Evolutionary conservation across 257 asterid genomes (phyloP), one percentile per base, ranked within the genome.

Genomic region (Nemophila menziesii): DNA sequence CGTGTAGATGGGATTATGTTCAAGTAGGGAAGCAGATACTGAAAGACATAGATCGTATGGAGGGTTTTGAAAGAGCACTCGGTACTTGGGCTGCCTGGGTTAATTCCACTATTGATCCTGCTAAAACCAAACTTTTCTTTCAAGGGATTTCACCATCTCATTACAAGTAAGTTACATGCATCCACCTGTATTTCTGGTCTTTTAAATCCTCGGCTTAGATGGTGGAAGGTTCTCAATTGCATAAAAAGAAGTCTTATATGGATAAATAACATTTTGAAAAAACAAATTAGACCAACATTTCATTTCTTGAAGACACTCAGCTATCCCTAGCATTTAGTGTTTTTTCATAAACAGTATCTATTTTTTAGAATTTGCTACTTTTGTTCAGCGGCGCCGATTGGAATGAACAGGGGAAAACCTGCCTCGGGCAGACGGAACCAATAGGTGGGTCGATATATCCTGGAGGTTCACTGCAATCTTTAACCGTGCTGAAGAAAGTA

Each of bases 71-170:
- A 68, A 69, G 48, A 60, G 97, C 95, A 11, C 64, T 89, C 1
- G 29, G 16, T 6, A 80, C 97, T 22, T 89, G 97, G 97, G 93
- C 84, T 11, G 52, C 19, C 12, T 89, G 97, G 97, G 82, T 84
- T 7, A 84, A 89, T 48, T 33, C 69, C 59, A 83, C 83, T 55
- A 54, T 78, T 48, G 74, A 80, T 51, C 93, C 93, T 22, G 23
- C 75, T 48, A 75, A 54, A 44, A 72, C 87, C 33, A 65, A 50
- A 22, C 75, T 89, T 43, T 75, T 83, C 73, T 87, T 80, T 63
- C 95, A 87, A 57, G 97, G 97, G n/a, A 73, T 87, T 17, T 87
- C 97, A 24, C 97, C 97, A 4, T 80, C 95, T 21, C 97, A 87
- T 57, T 87, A 87, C 84, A 83, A 83, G 90, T 77, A 63, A 57